Evolutionary conservation across 306 rosid species (phyloP).

Genomic region (Mimosa pudica): DNA sequence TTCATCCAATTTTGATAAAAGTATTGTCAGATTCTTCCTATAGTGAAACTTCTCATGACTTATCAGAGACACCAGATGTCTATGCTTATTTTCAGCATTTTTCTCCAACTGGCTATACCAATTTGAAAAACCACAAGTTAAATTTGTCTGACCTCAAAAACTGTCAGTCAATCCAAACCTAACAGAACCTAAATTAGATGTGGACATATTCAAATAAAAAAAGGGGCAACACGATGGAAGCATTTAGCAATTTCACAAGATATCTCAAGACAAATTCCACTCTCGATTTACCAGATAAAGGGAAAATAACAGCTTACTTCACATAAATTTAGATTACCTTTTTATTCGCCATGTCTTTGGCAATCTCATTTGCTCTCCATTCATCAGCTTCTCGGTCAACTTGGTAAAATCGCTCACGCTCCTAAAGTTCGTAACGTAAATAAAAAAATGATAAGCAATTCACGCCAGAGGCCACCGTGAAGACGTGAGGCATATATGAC

Average conservation of each 20-base stretch:
- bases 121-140: not conserved
- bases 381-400: conserved; percentile 86
- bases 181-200: not conserved
- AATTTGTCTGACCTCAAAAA: not conserved
- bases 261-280: not conserved
- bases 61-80: not conserved
- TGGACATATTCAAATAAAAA: not conserved
- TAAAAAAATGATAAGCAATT: not conserved
- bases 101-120: not conserved
- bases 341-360: conserved; percentile 72
- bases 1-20: conserved; percentile 19
- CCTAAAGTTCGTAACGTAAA: conserved; percentile 47
- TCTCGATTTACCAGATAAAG: not conserved
- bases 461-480: not conserved
- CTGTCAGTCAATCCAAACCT: not conserved
- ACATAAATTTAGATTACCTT: conserved; percentile 57
- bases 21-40: conserved; percentile 5
- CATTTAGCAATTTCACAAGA: not conserved
- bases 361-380: conserved; percentile 87
- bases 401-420: conserved; percentile 53
- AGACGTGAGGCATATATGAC: not conserved
- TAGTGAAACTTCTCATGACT: conserved; percentile 8
- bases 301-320: not conserved
- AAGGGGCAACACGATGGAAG: not conserved
- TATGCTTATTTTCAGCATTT: not conserved